A percentile compares a stretch with the other conserved stretches of the same genome.
These are phyloP conservation scores for Dendrostoma leiphaemia DNA, from an alignment of 2,329 filamentous ascomycete genomes.

Conservation along the genomic window DNA sequence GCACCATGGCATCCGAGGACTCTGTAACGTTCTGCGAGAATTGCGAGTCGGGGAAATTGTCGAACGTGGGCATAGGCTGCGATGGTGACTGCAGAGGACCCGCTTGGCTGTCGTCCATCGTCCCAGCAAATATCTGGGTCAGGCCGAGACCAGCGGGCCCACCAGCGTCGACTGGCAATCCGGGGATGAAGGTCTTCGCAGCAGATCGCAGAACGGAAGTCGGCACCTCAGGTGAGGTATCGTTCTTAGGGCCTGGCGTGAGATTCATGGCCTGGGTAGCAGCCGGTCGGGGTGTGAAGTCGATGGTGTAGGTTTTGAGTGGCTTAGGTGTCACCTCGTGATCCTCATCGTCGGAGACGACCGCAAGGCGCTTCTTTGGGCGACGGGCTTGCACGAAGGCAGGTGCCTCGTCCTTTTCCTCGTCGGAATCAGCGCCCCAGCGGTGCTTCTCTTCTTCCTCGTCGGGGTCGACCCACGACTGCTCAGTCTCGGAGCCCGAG, in stretches of 20 bases:
- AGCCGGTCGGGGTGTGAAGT: slow-evolving; percentile 25
- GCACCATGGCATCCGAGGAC: slow-evolving; percentile 48
- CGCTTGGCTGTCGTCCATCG: slow-evolving; percentile 67
- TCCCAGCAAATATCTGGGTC: slow-evolving; percentile 88
- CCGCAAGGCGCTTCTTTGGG: slow-evolving; percentile 46
- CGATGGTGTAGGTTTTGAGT: slow-evolving; percentile 35
- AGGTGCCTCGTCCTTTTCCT: slow-evolving; percentile 22
- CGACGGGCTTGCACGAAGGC: slow-evolving; percentile 33
- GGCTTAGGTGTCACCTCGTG: slow-evolving; percentile 53
- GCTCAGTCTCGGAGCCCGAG: slow-evolving; percentile 33
- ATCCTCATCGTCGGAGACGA: slow-evolving; percentile 68
- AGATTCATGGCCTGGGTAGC: slow-evolving; percentile 25
- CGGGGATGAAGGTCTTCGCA: slow-evolving; percentile 68
- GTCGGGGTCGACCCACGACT: slow-evolving; percentile 37
- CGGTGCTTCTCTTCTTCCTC: slow-evolving; percentile 27
- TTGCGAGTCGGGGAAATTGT: slow-evolving; percentile 57
- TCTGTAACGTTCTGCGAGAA: slow-evolving; percentile 60
- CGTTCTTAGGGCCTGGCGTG: slow-evolving; percentile 36
- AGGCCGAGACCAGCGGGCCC: slow-evolving; percentile 68
- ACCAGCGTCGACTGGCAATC: slow-evolving; percentile 53
- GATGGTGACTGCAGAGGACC: slow-evolving; percentile 37
- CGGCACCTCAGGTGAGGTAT: slow-evolving; percentile 52
- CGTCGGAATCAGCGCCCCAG: slow-evolving; percentile 33
- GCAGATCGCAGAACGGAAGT: slow-evolving; percentile 67
- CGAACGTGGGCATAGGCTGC: slow-evolving; percentile 55